Percentiles rank a stretch among this genome's conserved stretches.
Conservation (phyloP, 257 asterid genomes). For the Coffea canephora region DNA sequence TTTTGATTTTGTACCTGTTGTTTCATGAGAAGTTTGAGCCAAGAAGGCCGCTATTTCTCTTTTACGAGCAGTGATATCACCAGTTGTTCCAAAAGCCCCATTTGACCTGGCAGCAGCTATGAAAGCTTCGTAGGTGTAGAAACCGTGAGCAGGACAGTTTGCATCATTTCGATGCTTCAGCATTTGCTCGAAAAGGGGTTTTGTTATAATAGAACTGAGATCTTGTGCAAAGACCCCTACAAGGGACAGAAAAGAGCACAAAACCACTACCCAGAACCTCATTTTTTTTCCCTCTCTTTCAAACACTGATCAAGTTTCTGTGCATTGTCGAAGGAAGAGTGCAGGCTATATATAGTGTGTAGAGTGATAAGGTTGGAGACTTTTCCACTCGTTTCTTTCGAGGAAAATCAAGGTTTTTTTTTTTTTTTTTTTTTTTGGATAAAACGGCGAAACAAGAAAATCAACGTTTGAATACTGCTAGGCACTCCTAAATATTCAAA, state of each 20-base stretch:
- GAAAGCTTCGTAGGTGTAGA: constrained; percentile 34
- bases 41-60: constrained; percentile 35
- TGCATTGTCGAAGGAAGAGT: background rate
- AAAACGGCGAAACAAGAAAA: background rate
- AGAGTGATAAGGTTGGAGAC: background rate
- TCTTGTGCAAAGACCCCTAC: constrained; percentile 22
- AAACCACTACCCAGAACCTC: constrained; percentile 17
- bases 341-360: constrained; percentile 9
- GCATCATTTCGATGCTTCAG: constrained; percentile 31
- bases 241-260: constrained; percentile 8
- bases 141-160: constrained; percentile 26
- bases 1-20: constrained; percentile 23
- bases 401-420: background rate
- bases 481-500: background rate
- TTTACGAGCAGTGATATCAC: constrained; percentile 22
- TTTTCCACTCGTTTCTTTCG: constrained; percentile 3
- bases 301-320: background rate
- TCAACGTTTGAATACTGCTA: background rate
- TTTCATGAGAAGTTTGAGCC: constrained; percentile 40
- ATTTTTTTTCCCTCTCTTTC: background rate
- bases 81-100: constrained; percentile 35
- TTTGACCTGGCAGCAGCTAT: constrained; percentile 28
- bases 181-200: constrained; percentile 21
- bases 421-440: too few relatives aligned
- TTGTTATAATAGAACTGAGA: constrained; percentile 21